Conservation (phyloP, 108 stramenopile species). For the Pseudonitzschia pungens region DNA sequence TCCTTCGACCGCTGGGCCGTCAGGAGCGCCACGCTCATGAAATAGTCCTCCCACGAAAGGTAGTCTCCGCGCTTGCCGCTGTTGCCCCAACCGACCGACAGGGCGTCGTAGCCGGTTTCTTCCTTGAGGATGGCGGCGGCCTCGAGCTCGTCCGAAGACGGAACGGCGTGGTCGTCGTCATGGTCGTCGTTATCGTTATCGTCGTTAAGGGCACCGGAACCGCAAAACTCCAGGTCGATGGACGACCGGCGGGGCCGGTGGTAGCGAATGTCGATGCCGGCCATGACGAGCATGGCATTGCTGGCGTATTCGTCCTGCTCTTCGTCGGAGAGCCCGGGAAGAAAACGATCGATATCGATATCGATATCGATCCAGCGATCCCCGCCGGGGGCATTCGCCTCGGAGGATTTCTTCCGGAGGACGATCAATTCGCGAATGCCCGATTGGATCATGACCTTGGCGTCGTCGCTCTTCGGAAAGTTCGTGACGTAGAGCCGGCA, state of each 20-base stretch:
- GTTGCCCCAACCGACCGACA: constrained; percentile 17
- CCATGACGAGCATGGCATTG: constrained; percentile 81
- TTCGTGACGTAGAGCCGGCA: constrained; percentile 85
- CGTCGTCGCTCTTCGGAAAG: constrained; percentile 94
- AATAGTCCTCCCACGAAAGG: constrained; percentile 93
- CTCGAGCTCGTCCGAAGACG: constrained; percentile 1
- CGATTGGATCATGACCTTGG: constrained; percentile 95
- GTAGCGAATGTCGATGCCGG: constrained; percentile 63
- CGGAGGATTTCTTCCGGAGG: constrained; percentile 26
- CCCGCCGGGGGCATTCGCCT: background rate
- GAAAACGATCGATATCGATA: background rate
- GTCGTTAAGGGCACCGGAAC: background rate
- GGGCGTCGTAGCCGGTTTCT: constrained; percentile 67
- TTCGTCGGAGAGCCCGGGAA: background rate
- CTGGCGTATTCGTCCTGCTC: constrained; percentile 47
- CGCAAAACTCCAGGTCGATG: constrained; percentile 21
- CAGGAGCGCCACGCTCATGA: constrained; percentile 94
- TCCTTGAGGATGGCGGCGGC: constrained; percentile 23
- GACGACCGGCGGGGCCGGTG: constrained; percentile 22
- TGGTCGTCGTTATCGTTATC: too few relatives aligned
- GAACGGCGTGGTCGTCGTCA: background rate
- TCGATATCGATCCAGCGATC: background rate
- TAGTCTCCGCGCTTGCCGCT: constrained; percentile 32
- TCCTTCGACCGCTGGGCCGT: constrained; percentile 96
- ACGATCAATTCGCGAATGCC: constrained; percentile 87